Conservation (phyloP, 306 rosid species). For the Casuarina glauca region DNA sequence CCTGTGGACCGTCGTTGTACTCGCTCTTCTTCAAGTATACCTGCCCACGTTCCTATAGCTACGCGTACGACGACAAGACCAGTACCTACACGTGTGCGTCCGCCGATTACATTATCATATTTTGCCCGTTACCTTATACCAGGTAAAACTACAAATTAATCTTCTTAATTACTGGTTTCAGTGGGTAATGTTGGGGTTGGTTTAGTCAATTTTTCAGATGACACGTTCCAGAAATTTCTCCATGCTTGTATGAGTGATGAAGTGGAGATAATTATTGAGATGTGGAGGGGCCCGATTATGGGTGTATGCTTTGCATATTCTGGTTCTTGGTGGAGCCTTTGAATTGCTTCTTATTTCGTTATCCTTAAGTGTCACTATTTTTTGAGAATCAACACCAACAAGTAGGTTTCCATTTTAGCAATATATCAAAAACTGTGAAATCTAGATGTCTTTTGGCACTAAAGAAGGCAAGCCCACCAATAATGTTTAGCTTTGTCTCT, state of each 20-base stretch:
- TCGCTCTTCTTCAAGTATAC: conserved; percentile 68
- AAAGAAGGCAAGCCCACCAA: background rate
- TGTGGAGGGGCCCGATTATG: background rate
- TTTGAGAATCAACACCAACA: too few species aligned
- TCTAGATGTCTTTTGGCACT: background rate
- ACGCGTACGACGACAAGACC: conserved; percentile 93
- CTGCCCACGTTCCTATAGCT: conserved; percentile 98
- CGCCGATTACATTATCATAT: conserved; percentile 71
- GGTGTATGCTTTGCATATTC: conserved; percentile 15
- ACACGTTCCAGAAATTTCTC: background rate
- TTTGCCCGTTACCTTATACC: conserved; percentile 84
- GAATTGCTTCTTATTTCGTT: background rate
- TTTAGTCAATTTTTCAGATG: background rate
- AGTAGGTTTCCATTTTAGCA: too few species aligned
- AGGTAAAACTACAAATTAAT: conserved; percentile 48
- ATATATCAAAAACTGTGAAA: background rate
- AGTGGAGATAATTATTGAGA: conserved; percentile 10
- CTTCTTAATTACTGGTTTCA: background rate
- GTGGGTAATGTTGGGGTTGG: background rate
- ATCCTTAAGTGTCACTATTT: too few species aligned
- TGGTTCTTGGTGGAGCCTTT: background rate
- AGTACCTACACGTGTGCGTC: conserved; percentile 88
- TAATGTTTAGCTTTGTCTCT: background rate
- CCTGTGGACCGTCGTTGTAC: conserved; percentile 62
- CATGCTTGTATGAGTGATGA: background rate